Evolutionary conservation across 345 rosid species (phyloP).

Genomic region (Mangifera indica): DNA sequence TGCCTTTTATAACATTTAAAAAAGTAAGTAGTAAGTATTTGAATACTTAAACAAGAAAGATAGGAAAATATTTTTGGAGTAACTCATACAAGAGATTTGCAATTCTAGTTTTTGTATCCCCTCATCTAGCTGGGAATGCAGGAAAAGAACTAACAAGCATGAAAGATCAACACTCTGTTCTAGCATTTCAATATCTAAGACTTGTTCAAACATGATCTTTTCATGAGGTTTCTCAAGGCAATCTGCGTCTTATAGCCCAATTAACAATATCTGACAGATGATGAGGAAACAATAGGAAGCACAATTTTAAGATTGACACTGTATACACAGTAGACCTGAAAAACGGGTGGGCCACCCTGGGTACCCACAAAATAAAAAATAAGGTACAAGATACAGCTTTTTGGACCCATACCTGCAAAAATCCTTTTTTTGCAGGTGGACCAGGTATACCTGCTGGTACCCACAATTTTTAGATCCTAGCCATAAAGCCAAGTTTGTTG

Average conservation of each 20-base stretch:
- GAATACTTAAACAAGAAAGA: not conserved
- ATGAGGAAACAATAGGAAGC: not conserved
- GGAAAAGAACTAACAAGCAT: constrained; percentile 8
- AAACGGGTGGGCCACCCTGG: too few species aligned
- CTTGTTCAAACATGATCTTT: not conserved
- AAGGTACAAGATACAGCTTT: too few species aligned
- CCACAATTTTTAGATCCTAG: not conserved
- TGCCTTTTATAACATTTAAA: not conserved
- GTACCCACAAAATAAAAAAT: not conserved
- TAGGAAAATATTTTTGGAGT: not conserved
- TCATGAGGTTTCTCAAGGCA: not conserved
- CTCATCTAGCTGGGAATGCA: not conserved
- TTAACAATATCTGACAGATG: not conserved
- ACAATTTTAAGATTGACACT: not conserved
- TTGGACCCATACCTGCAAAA: too few species aligned
- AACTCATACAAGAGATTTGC: constrained; percentile 5
- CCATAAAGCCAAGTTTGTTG: not conserved
- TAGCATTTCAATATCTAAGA: not conserved
- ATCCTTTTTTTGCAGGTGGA: too few species aligned
- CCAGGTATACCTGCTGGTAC: too few species aligned
- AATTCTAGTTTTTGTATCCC: not conserved
- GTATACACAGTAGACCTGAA: too few species aligned
- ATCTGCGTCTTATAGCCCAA: not conserved
- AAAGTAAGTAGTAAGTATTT: not conserved
- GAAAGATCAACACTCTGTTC: not conserved